These are phyloP conservation scores for Paraconiothyrium brasiliense DNA, from an alignment of 2,329 filamentous ascomycete genomes.

Conservation along the genomic window DNA sequence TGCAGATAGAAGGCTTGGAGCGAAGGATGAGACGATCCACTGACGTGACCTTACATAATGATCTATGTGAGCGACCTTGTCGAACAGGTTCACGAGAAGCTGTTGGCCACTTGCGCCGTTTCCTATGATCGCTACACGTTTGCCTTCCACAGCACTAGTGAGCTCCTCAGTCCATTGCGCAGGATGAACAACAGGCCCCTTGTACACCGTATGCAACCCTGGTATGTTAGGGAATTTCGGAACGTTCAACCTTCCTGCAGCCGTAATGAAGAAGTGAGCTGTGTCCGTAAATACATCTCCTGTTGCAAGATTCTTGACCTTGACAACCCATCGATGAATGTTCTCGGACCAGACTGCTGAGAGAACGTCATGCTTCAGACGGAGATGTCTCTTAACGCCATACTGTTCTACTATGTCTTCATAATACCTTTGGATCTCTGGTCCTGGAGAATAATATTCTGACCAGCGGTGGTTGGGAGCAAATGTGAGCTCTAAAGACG, in stretches of 20 bases:
- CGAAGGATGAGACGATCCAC: not conserved
- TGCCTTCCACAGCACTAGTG: not conserved
- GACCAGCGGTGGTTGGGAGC: conserved; percentile 2
- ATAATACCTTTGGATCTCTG: conserved; percentile 1
- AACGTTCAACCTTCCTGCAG: not conserved
- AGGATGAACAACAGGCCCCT: not conserved
- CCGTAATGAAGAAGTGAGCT: not conserved
- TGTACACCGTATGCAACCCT: not conserved
- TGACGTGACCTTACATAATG: not conserved
- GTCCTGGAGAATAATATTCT: not conserved
- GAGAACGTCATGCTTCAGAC: not conserved
- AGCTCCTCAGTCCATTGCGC: not conserved
- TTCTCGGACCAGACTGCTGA: not conserved
- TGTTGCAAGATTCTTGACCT: not conserved
- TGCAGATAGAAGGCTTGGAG: not conserved
- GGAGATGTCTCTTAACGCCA: not conserved
- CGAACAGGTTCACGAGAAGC: not conserved
- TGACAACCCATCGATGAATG: not conserved
- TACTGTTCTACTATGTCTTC: not conserved
- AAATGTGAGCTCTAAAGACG: not conserved
- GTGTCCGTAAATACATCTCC: not conserved
- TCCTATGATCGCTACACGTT: conserved; percentile 4
- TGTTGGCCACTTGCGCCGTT: conserved; percentile 5
- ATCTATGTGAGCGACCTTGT: not conserved
- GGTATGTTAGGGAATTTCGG: not conserved